phyloP scores from a whole-genome alignment of 305 asterid species.

The Fraxinus albicans region DNA sequence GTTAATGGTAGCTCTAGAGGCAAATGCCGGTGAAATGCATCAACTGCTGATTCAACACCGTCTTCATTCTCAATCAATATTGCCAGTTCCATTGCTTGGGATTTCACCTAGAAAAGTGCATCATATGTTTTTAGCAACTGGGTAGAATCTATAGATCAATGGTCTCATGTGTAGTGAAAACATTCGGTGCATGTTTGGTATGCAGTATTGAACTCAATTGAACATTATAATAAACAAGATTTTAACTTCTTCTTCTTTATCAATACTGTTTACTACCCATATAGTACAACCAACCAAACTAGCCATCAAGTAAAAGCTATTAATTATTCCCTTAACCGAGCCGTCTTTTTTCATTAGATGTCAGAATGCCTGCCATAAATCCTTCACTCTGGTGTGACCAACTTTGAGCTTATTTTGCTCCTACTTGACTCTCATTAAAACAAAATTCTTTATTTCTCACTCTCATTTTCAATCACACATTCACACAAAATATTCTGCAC shows the following conservation, averaged over 20 bases:
- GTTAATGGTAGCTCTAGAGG: constrained; percentile 70
- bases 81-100: constrained; percentile 72
- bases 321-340: background rate
- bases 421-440: no score
- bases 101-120: constrained; percentile 57
- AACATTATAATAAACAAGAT: background rate
- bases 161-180: background rate
- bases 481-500: no score
- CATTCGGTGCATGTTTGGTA: background rate
- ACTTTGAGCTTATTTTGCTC: background rate
- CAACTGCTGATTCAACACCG: constrained; percentile 89
- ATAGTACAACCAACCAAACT: background rate
- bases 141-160: background rate
- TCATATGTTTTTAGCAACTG: background rate
- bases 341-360: background rate
- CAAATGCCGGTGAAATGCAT: constrained; percentile 84
- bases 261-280: background rate
- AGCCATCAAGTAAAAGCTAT: background rate
- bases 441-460: no score
- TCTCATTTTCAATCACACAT: no score
- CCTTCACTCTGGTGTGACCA: background rate
- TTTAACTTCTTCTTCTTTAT: background rate
- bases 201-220: background rate
- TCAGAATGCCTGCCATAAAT: background rate
- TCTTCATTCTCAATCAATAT: constrained; percentile 65